phyloP scores from a whole-genome alignment of 2,329 filamentous ascomycete genomes.

The Monilinia aucupariae region DNA sequence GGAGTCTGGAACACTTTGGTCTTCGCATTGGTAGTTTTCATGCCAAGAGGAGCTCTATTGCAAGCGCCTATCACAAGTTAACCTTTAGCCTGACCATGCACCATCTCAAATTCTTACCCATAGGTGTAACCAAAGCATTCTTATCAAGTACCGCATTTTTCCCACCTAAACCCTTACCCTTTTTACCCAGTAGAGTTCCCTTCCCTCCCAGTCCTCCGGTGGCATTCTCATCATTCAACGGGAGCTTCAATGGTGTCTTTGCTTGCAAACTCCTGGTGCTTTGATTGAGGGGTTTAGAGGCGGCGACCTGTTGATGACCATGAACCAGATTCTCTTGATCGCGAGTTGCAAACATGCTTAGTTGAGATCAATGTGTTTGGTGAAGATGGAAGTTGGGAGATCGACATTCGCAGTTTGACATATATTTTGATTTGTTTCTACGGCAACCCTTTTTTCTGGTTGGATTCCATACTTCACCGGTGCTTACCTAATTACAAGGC shows the following conservation, averaged over 20 bases:
- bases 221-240: conserved; percentile 83
- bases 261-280: conserved; percentile 54
- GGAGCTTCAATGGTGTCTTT: conserved; percentile 76
- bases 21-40: conserved; percentile 97
- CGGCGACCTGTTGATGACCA: conserved; percentile 63
- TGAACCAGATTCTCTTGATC: conserved; percentile 87
- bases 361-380: too few species aligned
- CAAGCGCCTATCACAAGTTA: conserved; percentile 40
- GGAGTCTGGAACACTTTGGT: conserved; percentile 61
- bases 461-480: too few species aligned
- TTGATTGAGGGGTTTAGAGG: conserved; percentile 68
- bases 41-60: conserved; percentile 74
- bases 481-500: neutral
- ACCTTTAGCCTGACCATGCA: conserved; percentile 26
- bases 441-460: conserved; percentile 18
- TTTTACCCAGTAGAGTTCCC: conserved; percentile 38
- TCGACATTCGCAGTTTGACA: too few species aligned
- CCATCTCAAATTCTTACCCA: conserved; percentile 52
- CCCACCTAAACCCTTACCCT: conserved; percentile 53
- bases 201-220: conserved; percentile 53
- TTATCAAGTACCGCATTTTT: conserved; percentile 44
- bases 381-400: too few species aligned
- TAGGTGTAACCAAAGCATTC: conserved; percentile 70
- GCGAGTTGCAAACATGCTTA: conserved; percentile 66
- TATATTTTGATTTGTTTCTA: conserved; percentile 20